Percentiles rank a stretch among this genome's conserved stretches.
phyloP scores from a whole-genome alignment of 2,329 filamentous ascomycete species.

The Colletotrichum navitas region DNA sequence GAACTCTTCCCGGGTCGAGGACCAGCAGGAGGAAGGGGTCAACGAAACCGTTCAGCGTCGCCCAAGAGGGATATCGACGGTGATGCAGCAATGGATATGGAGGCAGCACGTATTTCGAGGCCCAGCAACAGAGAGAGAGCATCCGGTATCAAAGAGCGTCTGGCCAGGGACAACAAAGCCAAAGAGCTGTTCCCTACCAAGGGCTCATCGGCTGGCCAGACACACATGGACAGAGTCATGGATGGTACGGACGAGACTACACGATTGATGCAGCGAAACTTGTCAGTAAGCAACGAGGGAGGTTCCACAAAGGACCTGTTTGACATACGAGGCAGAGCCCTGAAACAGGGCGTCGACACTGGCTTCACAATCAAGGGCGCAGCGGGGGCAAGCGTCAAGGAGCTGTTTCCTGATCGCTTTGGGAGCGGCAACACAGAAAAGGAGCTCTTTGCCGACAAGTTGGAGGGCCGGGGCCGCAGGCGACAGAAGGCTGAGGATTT shows the following conservation, averaged over 20 bases:
- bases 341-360: conserved; percentile 58
- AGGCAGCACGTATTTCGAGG: conserved; percentile 45
- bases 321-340: conserved; percentile 71
- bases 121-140: conserved; percentile 52
- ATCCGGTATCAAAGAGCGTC: conserved; percentile 51
- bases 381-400: conserved; percentile 65
- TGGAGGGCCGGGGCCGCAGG: conserved; percentile 68
- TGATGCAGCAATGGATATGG: conserved; percentile 54
- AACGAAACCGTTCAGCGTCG: conserved; percentile 65
- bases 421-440: conserved; percentile 70
- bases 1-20: conserved; percentile 71
- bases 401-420: conserved; percentile 77
- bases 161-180: conserved; percentile 48
- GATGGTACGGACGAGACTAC: conserved; percentile 44
- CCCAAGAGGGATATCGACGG: conserved; percentile 59
- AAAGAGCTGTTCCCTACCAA: conserved; percentile 58
- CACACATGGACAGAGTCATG: conserved; percentile 51
- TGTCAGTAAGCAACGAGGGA: conserved; percentile 50
- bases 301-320: conserved; percentile 58
- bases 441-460: conserved; percentile 74
- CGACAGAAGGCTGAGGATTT: conserved; percentile 80
- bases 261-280: conserved; percentile 44
- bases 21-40: conserved; percentile 44
- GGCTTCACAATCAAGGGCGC: conserved; percentile 77
- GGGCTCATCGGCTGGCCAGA: conserved; percentile 49